Evolutionary conservation across 78 protist genomes (phyloP), one percentile per base, ranked within the genome.

Genomic region (Diacronema lutheri): DNA sequence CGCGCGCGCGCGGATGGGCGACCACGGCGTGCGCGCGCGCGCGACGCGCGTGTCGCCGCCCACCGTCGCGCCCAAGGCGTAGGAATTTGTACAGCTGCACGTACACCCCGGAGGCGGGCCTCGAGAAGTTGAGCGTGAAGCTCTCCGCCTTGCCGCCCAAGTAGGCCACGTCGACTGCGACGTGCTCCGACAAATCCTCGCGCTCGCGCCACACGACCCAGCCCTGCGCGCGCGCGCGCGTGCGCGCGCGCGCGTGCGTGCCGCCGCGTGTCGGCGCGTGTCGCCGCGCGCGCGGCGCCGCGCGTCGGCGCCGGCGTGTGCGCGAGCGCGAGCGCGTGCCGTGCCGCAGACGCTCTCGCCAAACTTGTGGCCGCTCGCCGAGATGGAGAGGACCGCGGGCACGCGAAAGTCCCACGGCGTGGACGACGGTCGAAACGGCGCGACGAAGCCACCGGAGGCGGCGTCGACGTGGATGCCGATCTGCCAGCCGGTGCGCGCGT

Each of bases 391-490:
- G 14, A 84, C 89, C 55, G 55, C 50, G 20, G 87, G 87, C 60
- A 84, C 61, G 31, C 92, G 79, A 55, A 89, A 89, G 55, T 89
- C 92, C 90, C 86, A 89, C 12, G 60, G 44, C 23, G 7, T 21
- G 2, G 68, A 26, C 12, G 66, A 71, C 38, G 29, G 86, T 61
- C 76, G 88, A 73, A 89, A 89, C 40, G 92, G 92, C 35, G 87
- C 90, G 58, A 89, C 57, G 85, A 89, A 89, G 4, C 92, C 92
- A 40, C 92, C 92, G 64, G 85, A 72, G 6, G 92, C 92, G 10
- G 90, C 92, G 74, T 89, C 92, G 37, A 89, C 92, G 85, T 89
- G 92, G 25, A 89, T 80, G 29, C 89, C 86, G 76, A 89, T 84
- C 37, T 72, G 46, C 40, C 77, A 46, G 10, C 84, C 93, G 33